Percentiles rank a stretch among this genome's conserved stretches.
Conservation (phyloP, 768 basidiomycete species). For the Pleurotus djamor region DNA sequence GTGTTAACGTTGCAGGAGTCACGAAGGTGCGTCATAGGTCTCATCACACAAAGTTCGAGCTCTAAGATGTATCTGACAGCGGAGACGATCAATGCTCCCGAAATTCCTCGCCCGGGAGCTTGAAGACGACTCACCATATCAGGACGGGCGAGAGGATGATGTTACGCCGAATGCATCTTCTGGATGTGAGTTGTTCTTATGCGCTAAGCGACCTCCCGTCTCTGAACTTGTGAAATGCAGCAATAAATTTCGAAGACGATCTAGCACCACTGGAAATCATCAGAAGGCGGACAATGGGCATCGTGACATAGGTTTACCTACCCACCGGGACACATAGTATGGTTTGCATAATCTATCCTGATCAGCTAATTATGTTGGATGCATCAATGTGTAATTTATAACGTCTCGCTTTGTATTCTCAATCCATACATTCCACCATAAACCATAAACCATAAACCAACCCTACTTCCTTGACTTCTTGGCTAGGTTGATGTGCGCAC, state of each 20-base stretch:
- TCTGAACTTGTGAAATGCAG: neutral
- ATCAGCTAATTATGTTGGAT: neutral
- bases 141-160: neutral
- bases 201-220: no score
- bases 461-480: constrained; percentile 43
- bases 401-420: neutral
- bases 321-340: neutral
- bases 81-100: constrained; percentile 74
- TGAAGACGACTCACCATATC: neutral
- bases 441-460: neutral
- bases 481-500: constrained; percentile 71
- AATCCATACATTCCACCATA: neutral
- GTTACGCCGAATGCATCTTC: neutral
- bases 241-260: neutral
- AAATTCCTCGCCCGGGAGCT: constrained; percentile 43
- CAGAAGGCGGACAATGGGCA: constrained; percentile 4
- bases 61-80: constrained; percentile 35
- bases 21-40: constrained; percentile 49
- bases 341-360: constrained; percentile 1
- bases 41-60: neutral
- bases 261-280: constrained; percentile 4
- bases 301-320: neutral
- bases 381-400: neutral
- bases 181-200: neutral
- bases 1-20: constrained; percentile 52